Evolutionary conservation across 2,329 filamentous ascomycete genomes (phyloP), one percentile per base, ranked within the genome.

Genomic region (Coniosporium tulheliwenetii): DNA sequence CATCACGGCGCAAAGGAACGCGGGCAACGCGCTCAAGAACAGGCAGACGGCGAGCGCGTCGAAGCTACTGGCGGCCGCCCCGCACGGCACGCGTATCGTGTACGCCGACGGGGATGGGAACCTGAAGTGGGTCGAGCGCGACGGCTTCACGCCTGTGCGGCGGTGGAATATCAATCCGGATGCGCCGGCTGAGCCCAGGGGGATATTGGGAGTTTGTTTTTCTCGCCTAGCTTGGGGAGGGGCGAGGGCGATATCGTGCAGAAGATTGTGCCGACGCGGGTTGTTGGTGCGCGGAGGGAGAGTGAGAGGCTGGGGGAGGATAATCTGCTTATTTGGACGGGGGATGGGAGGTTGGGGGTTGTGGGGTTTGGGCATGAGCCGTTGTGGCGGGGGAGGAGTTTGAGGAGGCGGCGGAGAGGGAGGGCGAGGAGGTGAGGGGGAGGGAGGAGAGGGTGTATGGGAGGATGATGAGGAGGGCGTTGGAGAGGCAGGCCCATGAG

Each of bases 81-180:
- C 79, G 12, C 89, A 96, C 48, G 89, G 89, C 4, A 81, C 80
- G 7, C 73, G 82, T 4, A 71, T 95, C 30, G 85, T 85, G 13
- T 83, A 83, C 48, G 84, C 84, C 2, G 89, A 96, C 52, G 82
- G 82, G 1, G 77, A 85, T 16, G 89, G 89, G 0, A 77, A 80
- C 39, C 59, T 96, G 46, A 89, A 85, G 56, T 96, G 89, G 87
- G 76, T 93, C 36, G 89, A 96, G 59, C 71, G 87, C 31, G 85
- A 95, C 52, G 86, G 83, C 1, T 64, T 61, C 32, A 65, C 66
- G 8, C 61, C 68, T 19, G 66, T 77, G 5, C 63, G 74, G 10
- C 62, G 63, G 0, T 70, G 71, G 56, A 77, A 76, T 47, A 69
- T 79, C 52, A 77, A 77, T 43, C 59, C 64, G 9, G 29, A 29